Base-by-base conservation (phyloP, 2,329 filamentous ascomycete genomes). In the Colletotrichum eleusines region DNA sequence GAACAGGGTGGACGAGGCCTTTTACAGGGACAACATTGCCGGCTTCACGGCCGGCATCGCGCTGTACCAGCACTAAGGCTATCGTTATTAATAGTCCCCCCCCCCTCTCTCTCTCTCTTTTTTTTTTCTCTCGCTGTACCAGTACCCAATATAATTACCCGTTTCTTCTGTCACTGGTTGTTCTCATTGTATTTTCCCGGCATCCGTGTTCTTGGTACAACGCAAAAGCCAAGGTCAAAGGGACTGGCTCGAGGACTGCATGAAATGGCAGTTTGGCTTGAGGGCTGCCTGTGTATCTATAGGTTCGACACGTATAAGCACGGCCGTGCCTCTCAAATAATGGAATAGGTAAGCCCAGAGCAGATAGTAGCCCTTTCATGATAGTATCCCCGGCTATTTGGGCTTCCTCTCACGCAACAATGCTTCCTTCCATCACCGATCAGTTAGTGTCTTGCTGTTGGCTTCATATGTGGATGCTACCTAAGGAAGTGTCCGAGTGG, bases 11-110 rank as follows among this genome's bases (percentile, higher is more conserved):
- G 76, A 78, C 60, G 71, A 84, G 3, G 82, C 81, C 7, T 75
- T 72, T 66, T 82, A 75, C 55, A 74, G 73, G 35, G 82, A 81
- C 63, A 83, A 84, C 26, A 76, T 77, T 69, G 82, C 82, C 33
- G 78, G 78, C 4, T 84, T 80, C 65, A 78, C 81, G 31, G 78
- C 78, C 40, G 81, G 79, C 28, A 76, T 84, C 60, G 80, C 77
- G 11, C 74, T 82, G 50, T 82, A 74, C 18, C 72, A 69, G 42
- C 69, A 76, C 26, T 62, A 62, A 28, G 72, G n/a, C n/a, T n/a
- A n/a, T n/a, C n/a, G n/a, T n/a, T n/a, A n/a, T n/a, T n/a, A n/a
- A n/a, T n/a, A n/a, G n/a, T n/a, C n/a, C n/a, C n/a, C n/a, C n/a
- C n/a, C n/a, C n/a, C n/a, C n/a, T n/a, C n/a, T n/a, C 74, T n/a